Conservation (phyloP, 2,329 filamentous ascomycete genomes). For the Paracorniculantispora psalliotae region DNA sequence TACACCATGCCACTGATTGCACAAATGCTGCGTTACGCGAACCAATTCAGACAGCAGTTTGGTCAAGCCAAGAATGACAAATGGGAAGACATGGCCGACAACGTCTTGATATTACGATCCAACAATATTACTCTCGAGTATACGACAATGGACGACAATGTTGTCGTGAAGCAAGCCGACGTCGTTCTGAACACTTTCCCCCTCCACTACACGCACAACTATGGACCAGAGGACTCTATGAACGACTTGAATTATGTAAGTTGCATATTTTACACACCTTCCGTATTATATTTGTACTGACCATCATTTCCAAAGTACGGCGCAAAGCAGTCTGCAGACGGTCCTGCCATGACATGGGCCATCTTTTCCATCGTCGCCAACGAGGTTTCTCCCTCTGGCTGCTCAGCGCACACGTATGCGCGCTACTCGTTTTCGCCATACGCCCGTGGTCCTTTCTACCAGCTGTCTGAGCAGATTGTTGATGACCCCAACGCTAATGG, state of each 20-base stretch:
- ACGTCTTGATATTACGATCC: slow-evolving; percentile 17
- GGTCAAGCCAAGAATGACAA: slow-evolving; percentile 48
- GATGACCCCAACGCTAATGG: slow-evolving; percentile 58
- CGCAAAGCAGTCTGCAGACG: slow-evolving; percentile 43
- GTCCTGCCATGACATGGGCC: slow-evolving; percentile 69
- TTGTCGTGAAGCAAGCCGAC: slow-evolving; percentile 65
- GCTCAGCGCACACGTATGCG: slow-evolving; percentile 62
- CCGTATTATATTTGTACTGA: slow-evolving; percentile 56
- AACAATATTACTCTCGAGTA: slow-evolving; percentile 57
- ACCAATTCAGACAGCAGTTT: slow-evolving; percentile 52
- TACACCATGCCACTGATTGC: slow-evolving; percentile 62
- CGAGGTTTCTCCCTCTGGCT: slow-evolving; percentile 60
- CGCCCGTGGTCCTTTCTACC: slow-evolving; percentile 61
- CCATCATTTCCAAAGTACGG: slow-evolving; percentile 18
- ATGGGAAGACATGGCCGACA: slow-evolving; percentile 19
- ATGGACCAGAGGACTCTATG: slow-evolving; percentile 17
- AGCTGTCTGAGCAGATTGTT: slow-evolving; percentile 63
- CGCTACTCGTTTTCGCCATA: slow-evolving; percentile 61
- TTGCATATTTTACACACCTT: slow-evolving; percentile 50
- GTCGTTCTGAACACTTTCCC: slow-evolving; percentile 62
- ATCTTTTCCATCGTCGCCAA: slow-evolving; percentile 65
- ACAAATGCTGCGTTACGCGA: slow-evolving; percentile 51
- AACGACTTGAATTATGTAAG: slow-evolving; percentile 22
- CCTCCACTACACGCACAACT: slow-evolving; percentile 50
- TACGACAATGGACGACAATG: slow-evolving; percentile 59